A percentile compares a stretch with the other conserved stretches of the same genome.
phyloP scores from a whole-genome alignment of 1,284 basidiomycete genomes.

The Melampsora americana region DNA sequence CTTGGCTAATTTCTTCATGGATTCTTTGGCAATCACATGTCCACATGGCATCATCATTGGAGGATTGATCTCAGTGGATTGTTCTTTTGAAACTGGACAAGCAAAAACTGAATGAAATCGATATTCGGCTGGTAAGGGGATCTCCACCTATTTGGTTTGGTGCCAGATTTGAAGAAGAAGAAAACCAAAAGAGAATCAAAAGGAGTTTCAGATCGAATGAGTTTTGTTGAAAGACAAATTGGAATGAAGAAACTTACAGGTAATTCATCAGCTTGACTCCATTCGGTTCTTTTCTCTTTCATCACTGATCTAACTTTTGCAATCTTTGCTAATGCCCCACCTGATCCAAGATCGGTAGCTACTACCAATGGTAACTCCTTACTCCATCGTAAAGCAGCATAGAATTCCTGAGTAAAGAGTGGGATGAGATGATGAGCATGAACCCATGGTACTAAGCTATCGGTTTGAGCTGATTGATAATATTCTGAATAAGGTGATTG shows the following conservation, averaged over 20 bases:
- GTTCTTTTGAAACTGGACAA: constrained; percentile 94
- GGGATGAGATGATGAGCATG: constrained; percentile 70
- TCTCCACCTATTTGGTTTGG: constrained; percentile 73
- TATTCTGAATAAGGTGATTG: constrained; percentile 72
- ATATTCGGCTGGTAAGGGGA: constrained; percentile 74
- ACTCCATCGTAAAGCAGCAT: constrained; percentile 78
- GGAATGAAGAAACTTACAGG: constrained; percentile 63
- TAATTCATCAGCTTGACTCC: constrained; percentile 82
- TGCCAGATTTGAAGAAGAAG: neutral
- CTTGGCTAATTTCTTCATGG: constrained; percentile 78
- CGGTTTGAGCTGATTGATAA: constrained; percentile 55
- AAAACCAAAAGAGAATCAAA: no score
- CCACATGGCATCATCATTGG: constrained; percentile 97
- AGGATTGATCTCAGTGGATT: constrained; percentile 80
- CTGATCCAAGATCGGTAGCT: constrained; percentile 82
- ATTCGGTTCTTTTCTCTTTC: constrained; percentile 83
- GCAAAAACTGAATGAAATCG: constrained; percentile 95
- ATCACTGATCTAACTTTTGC: constrained; percentile 89
- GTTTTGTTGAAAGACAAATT: neutral
- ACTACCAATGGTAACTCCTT: constrained; percentile 80
- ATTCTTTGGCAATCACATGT: constrained; percentile 87
- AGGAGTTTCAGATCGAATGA: neutral
- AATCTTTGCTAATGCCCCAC: constrained; percentile 79
- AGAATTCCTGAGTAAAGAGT: constrained; percentile 83
- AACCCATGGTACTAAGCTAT: constrained; percentile 57